Percentiles rank a stretch among this genome's conserved stretches.
These are phyloP conservation scores for Xerocomellus dryophilus DNA, from an alignment of 768 basidiomycete genomes.

Conservation along the genomic window DNA sequence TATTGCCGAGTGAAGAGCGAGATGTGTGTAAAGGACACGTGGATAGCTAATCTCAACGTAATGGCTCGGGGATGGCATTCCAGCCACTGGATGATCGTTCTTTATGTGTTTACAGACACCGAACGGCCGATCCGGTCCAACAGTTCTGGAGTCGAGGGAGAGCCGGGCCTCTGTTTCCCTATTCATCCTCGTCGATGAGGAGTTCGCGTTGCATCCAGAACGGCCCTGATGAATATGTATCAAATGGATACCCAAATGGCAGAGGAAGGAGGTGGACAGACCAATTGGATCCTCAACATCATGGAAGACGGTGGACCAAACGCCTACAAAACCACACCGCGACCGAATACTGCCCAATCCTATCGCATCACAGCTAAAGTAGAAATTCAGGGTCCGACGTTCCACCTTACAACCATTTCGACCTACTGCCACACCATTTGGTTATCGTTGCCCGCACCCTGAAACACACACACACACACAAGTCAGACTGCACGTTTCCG, in stretches of 20 bases:
- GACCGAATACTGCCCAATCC: constrained; percentile 62
- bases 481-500: not conserved
- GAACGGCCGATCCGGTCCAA: not conserved
- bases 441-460: constrained; percentile 52
- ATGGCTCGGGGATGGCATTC: not conserved
- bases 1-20: not conserved
- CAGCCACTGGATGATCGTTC: not conserved
- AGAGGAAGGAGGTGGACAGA: constrained; percentile 14
- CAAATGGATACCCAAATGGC: not conserved
- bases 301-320: constrained; percentile 49
- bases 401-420: not conserved
- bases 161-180: not conserved
- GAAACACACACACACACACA: not conserved
- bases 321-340: constrained; percentile 53
- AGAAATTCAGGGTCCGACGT: not conserved
- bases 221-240: constrained; percentile 16
- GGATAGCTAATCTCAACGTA: not conserved
- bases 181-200: constrained; percentile 26
- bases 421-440: constrained; percentile 57
- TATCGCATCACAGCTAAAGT: constrained; percentile 53
- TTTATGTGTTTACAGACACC: not conserved
- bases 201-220: constrained; percentile 30
- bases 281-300: constrained; percentile 49
- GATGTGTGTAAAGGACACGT: not conserved
- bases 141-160: not conserved